phyloP scores from a whole-genome alignment of 2,329 filamentous ascomycete genomes.

The Neoarthrinium moseri region DNA sequence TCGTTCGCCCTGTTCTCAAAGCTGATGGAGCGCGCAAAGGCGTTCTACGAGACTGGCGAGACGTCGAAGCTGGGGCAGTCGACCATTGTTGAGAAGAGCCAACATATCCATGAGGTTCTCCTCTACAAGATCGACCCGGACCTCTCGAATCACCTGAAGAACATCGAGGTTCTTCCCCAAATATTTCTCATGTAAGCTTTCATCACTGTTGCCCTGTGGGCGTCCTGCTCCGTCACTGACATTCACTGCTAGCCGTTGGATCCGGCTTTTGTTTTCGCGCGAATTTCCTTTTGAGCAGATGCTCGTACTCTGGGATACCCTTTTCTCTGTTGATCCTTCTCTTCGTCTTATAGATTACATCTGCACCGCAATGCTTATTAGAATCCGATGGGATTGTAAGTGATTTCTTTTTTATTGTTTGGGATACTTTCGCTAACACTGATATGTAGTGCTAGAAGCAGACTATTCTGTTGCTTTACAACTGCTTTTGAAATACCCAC shows the following conservation, averaged over 20 bases:
- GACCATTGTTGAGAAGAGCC: conserved; percentile 77
- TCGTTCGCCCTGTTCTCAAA: conserved; percentile 81
- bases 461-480: conserved; percentile 87
- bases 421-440: too few relatives aligned
- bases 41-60: conserved; percentile 77
- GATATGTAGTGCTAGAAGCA: conserved; percentile 67
- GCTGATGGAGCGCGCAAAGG: conserved; percentile 83
- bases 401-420: conserved; percentile 14
- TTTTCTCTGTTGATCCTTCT: conserved; percentile 83
- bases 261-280: conserved; percentile 85
- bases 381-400: conserved; percentile 86
- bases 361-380: conserved; percentile 90
- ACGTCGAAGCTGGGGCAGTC: conserved; percentile 24
- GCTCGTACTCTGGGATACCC: conserved; percentile 82
- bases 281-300: conserved; percentile 89
- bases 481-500: conserved; percentile 79
- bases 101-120: conserved; percentile 80
- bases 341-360: conserved; percentile 83
- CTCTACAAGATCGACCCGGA: conserved; percentile 80
- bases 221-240: not conserved
- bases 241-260: conserved; percentile 78
- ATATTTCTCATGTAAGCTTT: conserved; percentile 82
- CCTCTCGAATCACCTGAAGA: conserved; percentile 74
- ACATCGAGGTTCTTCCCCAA: conserved; percentile 89
- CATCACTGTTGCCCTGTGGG: too few relatives aligned